These are phyloP conservation scores for Dendrobium chrysotoxum DNA, from an alignment of 106 monocot species.

Conservation along the genomic window DNA sequence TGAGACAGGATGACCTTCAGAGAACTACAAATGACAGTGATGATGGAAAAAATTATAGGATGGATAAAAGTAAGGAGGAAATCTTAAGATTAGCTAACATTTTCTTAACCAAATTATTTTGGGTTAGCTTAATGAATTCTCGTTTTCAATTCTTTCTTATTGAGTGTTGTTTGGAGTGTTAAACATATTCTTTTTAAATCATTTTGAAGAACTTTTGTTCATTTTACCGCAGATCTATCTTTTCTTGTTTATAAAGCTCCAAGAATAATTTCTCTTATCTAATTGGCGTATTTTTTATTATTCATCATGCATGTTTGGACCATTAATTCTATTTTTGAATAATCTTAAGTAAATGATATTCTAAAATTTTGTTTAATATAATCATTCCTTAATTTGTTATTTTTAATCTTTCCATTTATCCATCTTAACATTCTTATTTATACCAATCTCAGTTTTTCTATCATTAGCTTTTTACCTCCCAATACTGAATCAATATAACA, in stretches of 20 bases:
- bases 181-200: not conserved
- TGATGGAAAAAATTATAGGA: not conserved
- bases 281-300: not conserved
- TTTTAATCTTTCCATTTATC: not conserved
- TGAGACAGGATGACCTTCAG: not conserved
- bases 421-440: not conserved
- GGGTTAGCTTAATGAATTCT: not conserved
- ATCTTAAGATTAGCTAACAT: not conserved
- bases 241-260: not conserved
- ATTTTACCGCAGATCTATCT: not conserved
- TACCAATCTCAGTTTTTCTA: not conserved
- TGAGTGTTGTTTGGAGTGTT: not conserved
- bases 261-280: not conserved
- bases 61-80: not conserved
- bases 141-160: not conserved
- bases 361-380: not conserved
- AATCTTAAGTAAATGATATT: not conserved
- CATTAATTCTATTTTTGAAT: not conserved
- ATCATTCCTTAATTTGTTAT: not conserved
- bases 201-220: not conserved
- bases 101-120: not conserved
- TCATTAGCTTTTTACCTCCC: not conserved
- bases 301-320: no score
- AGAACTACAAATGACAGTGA: not conserved
- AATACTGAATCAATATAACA: not conserved